These are phyloP conservation scores for Hypoxylon rubiginosum DNA, from an alignment of 2,329 filamentous ascomycete genomes.

Conservation along the genomic window DNA sequence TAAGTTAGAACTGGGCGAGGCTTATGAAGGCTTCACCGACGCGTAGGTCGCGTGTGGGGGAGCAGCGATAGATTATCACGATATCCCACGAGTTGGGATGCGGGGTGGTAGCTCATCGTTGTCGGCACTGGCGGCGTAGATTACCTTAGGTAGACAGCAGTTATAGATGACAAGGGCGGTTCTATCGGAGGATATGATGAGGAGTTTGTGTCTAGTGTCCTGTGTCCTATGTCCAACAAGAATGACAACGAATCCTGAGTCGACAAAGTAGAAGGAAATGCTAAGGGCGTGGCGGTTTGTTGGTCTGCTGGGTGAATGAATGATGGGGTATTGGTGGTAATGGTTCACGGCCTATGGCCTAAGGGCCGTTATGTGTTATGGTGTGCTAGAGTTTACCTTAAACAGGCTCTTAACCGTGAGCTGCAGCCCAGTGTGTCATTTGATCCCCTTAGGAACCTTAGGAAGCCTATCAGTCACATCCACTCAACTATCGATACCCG, in stretches of 20 bases:
- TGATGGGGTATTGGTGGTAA: conserved; percentile 18
- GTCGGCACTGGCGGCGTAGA: conserved; percentile 44
- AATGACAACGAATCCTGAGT: conserved; percentile 16
- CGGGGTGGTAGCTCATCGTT: conserved; percentile 52
- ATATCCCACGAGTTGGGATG: conserved; percentile 50
- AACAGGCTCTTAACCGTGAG: conserved; percentile 23
- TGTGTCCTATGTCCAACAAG: too few relatives aligned
- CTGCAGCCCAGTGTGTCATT: conserved; percentile 43
- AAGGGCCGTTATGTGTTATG: neutral
- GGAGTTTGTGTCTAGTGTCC: conserved; percentile 13
- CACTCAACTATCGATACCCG: conserved; percentile 40
- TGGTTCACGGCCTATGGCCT: neutral
- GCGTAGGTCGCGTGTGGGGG: conserved; percentile 47
- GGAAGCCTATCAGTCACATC: conserved; percentile 41
- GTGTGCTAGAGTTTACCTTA: neutral
- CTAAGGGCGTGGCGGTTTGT: conserved; percentile 14
- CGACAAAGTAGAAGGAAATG: conserved; percentile 6
- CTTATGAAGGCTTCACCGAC: conserved; percentile 35
- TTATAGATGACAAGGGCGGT: conserved; percentile 1
- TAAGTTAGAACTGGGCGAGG: conserved; percentile 12
- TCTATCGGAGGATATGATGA: conserved; percentile 13
- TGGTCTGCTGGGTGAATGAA: conserved; percentile 16
- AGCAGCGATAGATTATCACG: conserved; percentile 46
- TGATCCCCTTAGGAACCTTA: conserved; percentile 40
- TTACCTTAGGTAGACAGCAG: conserved; percentile 14